Evolutionary conservation across 257 asterid genomes (phyloP), one percentile per base, ranked within the genome.

Genomic region (Mentha longifolia): DNA sequence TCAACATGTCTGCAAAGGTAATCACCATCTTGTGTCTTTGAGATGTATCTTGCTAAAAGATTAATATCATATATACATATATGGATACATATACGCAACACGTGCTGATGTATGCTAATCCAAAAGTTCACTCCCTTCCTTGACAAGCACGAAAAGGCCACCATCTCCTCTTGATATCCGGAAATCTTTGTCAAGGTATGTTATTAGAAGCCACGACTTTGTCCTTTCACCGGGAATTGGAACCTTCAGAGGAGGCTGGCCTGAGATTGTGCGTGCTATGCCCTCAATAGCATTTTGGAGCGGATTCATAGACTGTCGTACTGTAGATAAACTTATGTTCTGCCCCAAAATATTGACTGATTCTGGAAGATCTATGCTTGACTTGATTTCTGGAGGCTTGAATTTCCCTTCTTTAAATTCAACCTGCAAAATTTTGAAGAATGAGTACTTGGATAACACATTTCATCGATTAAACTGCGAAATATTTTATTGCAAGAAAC

Each of bases 101-200:
- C 7, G 9, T 6, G 66, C 4, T 62, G 78, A 62, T 52, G 81
- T 66, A 73, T 79, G 87, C 69, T 80, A 82, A 67, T 87, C 83
- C 46, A 91, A 64, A 56, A 94, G 96, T 14, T 93, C 64, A 67
- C 96, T 86, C 67, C 97, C 97, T 86, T 92, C 98, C 88, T 84
- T 92, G 10, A 87, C 92, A 37, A 92, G 95, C 85, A 95, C 98
- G 72, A 95, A 95, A 56, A 95, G 83, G 37, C 98, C 98, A 59
- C 97, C 99, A 76, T 95, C 99, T 1, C 98, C 99, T 78, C 97
- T 87, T 20, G 98, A 95, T 69, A 92, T 87, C 51, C 99, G 85
- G 65, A 92, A 57, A 84, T 95, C 98, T 76, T 85, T 81, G 80
- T 95, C 99, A 7, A 95, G 96, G 80, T 88, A 95, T 3, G 97